Base-by-base conservation (phyloP, 1,284 basidiomycete species). In the Thecaphora frezii region DNA sequence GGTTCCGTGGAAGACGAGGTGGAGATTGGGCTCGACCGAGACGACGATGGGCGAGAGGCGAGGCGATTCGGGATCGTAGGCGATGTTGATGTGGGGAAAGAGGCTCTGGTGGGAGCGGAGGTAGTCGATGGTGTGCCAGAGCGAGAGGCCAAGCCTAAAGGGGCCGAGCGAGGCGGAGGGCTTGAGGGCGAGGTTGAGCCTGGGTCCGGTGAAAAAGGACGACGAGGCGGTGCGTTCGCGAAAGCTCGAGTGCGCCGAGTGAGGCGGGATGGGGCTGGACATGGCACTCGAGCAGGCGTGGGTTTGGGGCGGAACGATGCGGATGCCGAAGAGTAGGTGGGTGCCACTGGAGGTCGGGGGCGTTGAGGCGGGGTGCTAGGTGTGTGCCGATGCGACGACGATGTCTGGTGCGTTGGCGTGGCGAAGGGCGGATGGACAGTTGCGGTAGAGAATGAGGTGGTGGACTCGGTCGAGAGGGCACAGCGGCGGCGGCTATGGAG, bases 91-190 rank as follows among this genome's bases (percentile, higher is more conserved):
- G 37, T 68, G 61, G 1, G 66, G 66, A 25, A 65, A 68, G 33
- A 65, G 53, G 2, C 56, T 60, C 16, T 61, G 61, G 10, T 65
- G 50, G 22, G 66, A 68, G 14, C 66, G 58, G 5, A 68, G 58
- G 24, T 68, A 61, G 58, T 68, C 63, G 57, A 68, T 50, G 5
- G 54, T 45, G 38, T 68, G 66, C 61, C 66, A 68, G n/a, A 68
- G 61, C n/a, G 66, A 58, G 50, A 65, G 61, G 22, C 66, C 66
- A 5, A 68, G 61, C 49, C 56, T 60, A 55, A 68, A 68, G 1
- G 66, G 66, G 8, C 66, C 66, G 10, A 68, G 55, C 8, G 51
- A 45, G 16, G 47, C 44, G 3, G 58, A 64, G 22, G 66, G 66
- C 19, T 56, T 48, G 13, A 68, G 55, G 3, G 52, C 50, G 1